Base-by-base conservation (phyloP, 2,329 filamentous ascomycete genomes). In the Thielaviopsis punctulata region DNA sequence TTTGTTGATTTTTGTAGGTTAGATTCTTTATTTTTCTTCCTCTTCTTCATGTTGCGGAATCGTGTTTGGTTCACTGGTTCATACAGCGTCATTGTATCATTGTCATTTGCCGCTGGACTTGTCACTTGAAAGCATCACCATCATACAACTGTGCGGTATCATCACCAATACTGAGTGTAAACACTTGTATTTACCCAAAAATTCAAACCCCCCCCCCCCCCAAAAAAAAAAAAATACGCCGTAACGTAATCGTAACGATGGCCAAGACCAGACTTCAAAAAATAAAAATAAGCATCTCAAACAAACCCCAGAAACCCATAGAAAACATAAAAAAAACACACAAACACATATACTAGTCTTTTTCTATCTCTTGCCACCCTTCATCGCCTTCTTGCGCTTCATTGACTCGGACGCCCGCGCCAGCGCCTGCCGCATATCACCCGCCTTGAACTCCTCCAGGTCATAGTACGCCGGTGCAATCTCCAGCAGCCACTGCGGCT, bases 391-490 rank as follows among this genome's bases (percentile, higher is more conserved):
- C 60, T 74, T 77, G 54, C 80, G 70, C 58, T 71, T 72, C 61
- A 79, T 71, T 69, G 76, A 81, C 57, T 82, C 77, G 1, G 69
- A 65, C 0, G 78, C 72, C 21, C 74, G 67, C 56, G 71, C 68
- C 27, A 84, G 67, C 2, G 79, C 77, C 36, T 76, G 80, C 69
- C 84, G 89, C 59, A 95, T 81, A 55, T 95, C 89, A 51, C 88
- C 86, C 65, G 94, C 87, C 49, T 77, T 79, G 66, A 96, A 95
- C 0, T 76, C 75, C 1, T 80, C 74, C 10, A 95, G 66, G 61
- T 98, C 87, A 66, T 95, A 98, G 68, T 98, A 98, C 18, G 75
- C 79, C 2, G 89, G 89, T 4, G 92, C 88, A 58, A 96, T 94
- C 66, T 98, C 92, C 67, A 96, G 64, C 56, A 98, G 71, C 92